These are phyloP conservation scores for Camellia sinensis DNA, from an alignment of 148 eudicot species.

Conservation along the genomic window DNA sequence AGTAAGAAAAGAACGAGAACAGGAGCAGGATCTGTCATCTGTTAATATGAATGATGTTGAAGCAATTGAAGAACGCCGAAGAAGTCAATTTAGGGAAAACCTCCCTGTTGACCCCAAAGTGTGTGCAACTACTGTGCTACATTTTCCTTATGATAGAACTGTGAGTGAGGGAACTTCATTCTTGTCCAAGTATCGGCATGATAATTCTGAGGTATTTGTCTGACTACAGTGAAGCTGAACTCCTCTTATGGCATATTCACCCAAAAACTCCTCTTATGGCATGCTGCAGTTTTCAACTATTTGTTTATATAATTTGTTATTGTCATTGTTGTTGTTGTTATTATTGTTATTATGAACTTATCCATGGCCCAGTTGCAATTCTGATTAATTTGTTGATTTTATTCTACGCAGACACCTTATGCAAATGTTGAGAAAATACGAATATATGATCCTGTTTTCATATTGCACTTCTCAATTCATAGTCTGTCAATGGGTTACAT, in stretches of 20 bases:
- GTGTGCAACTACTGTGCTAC: slow-evolving; percentile 62
- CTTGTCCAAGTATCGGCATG: slow-evolving; percentile 22
- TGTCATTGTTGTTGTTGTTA: background rate
- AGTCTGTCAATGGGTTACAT: slow-evolving; percentile 68
- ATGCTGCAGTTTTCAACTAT: background rate
- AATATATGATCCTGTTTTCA: slow-evolving; percentile 80
- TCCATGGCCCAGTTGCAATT: background rate
- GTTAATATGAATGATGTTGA: slow-evolving; percentile 32
- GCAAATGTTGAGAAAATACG: slow-evolving; percentile 29
- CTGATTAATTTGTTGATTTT: slow-evolving; percentile 17
- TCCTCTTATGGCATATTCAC: background rate
- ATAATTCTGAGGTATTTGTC: slow-evolving; percentile 48
- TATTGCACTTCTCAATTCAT: slow-evolving; percentile 78
- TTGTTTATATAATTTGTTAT: background rate
- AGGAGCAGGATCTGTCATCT: slow-evolving; percentile 27
- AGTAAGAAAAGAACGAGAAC: slow-evolving; percentile 44
- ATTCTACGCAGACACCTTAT: slow-evolving; percentile 42
- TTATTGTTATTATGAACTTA: background rate
- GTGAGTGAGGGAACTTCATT: slow-evolving; percentile 23
- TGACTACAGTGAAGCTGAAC: background rate
- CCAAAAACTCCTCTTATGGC: background rate
- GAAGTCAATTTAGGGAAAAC: slow-evolving; percentile 75
- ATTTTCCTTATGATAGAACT: slow-evolving; percentile 64
- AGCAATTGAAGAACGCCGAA: slow-evolving; percentile 53
- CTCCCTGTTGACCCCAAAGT: slow-evolving; percentile 74